Percentiles rank a stretch among this genome's conserved stretches.
Conservation (phyloP, 257 asterid genomes). For the Verbascum thapsus region DNA sequence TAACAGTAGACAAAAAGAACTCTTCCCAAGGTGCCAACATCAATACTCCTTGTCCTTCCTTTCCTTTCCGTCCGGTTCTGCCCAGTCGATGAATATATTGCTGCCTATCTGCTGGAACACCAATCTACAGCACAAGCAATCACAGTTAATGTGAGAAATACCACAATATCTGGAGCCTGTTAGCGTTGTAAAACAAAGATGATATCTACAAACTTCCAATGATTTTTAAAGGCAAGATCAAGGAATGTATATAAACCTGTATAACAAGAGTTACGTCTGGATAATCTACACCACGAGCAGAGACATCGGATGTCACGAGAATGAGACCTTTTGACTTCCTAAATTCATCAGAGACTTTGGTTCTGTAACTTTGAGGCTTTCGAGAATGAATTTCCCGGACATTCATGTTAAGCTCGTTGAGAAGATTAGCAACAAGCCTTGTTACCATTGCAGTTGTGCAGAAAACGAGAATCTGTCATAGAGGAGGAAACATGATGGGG, state of each 20-base stretch:
- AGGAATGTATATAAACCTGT: conserved; percentile 57
- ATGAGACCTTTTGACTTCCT: conserved; percentile 93
- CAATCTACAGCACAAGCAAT: conserved; percentile 51
- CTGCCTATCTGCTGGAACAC: conserved; percentile 89
- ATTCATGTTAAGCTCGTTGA: conserved; percentile 76
- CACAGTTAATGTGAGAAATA: too few relatives aligned
- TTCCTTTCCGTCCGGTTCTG: conserved; percentile 96
- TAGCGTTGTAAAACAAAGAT: too few relatives aligned
- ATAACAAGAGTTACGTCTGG: conserved; percentile 92
- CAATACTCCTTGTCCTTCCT: conserved; percentile 88
- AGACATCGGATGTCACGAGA: conserved; percentile 94
- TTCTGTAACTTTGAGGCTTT: conserved; percentile 87
- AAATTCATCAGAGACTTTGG: conserved; percentile 87
- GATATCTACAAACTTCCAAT: background rate
- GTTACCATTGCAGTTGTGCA: conserved; percentile 99
- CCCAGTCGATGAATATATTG: conserved; percentile 95
- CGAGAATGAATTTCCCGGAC: conserved; percentile 96
- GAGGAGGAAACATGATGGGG: conserved; percentile 4
- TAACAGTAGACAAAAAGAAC: conserved; percentile 72
- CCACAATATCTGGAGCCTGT: too few relatives aligned
- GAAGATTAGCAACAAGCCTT: conserved; percentile 85
- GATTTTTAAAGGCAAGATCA: conserved; percentile 17
- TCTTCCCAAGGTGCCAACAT: conserved; percentile 98
- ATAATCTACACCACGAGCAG: conserved; percentile 99
- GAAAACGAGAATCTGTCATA: conserved; percentile 81